Evolutionary conservation across 768 basidiomycete species (phyloP).

Genomic region (Kwoniella shandongensis): DNA sequence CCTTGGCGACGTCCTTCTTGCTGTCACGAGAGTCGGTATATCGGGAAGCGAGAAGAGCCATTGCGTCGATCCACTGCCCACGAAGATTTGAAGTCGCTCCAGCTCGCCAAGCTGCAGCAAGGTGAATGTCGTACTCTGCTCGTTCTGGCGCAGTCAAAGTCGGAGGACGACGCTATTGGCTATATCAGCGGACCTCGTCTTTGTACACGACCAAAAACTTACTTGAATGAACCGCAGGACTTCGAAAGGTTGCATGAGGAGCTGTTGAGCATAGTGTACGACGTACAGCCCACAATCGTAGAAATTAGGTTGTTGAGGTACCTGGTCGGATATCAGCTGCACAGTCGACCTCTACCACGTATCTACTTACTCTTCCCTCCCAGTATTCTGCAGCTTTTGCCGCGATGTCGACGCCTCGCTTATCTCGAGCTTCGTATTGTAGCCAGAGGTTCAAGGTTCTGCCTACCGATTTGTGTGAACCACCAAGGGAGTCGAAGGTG

Average conservation of each 20-base stretch:
- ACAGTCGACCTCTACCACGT: conserved; percentile 1
- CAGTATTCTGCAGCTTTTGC: conserved; percentile 57
- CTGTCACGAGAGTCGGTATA: not conserved
- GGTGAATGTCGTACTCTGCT: conserved; percentile 6
- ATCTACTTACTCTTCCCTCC: conserved; percentile 59
- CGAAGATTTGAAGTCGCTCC: conserved; percentile 13
- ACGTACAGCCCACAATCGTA: conserved; percentile 93
- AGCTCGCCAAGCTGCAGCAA: conserved; percentile 1
- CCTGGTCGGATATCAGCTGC: conserved; percentile 57
- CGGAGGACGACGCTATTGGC: conserved; percentile 8
- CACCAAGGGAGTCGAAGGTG: conserved; percentile 84
- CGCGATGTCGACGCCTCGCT: conserved; percentile 57
- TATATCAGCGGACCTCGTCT: not conserved
- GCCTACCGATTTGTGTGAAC: conserved; percentile 66
- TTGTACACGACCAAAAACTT: not conserved
- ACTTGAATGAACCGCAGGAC: conserved; percentile 60
- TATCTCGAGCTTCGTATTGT: conserved; percentile 72
- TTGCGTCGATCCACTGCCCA: conserved; percentile 10
- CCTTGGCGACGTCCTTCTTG: not conserved
- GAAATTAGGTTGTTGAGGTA: conserved; percentile 82
- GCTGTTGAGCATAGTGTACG: conserved; percentile 76
- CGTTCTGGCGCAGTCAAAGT: not conserved
- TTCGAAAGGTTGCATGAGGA: conserved; percentile 65
- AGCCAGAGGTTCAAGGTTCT: conserved; percentile 69
- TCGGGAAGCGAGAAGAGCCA: conserved; percentile 2